Percentiles rank a stretch among this genome's conserved stretches.
Evolutionary conservation across 352 stramenopile species (phyloP).

Genomic region (Pythium dissimile): DNA sequence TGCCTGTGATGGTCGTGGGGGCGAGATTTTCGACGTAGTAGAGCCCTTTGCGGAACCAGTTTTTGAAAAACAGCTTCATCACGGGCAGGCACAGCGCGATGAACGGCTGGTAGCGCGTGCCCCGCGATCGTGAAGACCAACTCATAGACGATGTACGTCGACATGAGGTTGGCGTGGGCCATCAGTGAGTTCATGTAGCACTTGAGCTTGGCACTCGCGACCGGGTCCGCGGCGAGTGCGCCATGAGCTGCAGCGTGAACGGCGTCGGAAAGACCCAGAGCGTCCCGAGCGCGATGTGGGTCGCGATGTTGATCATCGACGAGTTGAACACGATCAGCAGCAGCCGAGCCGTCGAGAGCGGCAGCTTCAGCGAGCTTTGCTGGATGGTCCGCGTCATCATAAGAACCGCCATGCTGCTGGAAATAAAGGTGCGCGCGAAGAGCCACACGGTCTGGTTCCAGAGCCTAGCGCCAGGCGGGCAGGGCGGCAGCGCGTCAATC

Average conservation of each 20-base stretch:
- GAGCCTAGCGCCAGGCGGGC: neutral
- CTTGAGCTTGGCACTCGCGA: neutral
- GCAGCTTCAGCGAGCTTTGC: neutral
- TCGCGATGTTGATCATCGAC: neutral
- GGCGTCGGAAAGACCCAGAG: neutral
- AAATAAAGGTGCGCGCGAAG: neutral
- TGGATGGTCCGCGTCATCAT: neutral
- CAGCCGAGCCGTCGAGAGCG: neutral
- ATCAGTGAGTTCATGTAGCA: neutral
- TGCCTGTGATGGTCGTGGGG: neutral
- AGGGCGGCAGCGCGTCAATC: neutral
- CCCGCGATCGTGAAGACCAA: neutral
- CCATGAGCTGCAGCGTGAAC: neutral
- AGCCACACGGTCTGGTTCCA: neutral
- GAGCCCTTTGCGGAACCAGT: neutral
- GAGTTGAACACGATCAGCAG: neutral
- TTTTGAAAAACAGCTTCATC: neutral
- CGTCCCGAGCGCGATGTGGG: neutral
- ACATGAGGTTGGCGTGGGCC: neutral
- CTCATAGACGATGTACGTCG: neutral
- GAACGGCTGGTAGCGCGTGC: neutral
- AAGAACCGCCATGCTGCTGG: neutral
- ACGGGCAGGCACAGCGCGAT: neutral
- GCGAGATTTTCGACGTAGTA: neutral
- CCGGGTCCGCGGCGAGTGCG: neutral